These are phyloP conservation scores for Ophiostoma ips DNA, from an alignment of 2,329 filamentous ascomycete genomes.

Conservation along the genomic window DNA sequence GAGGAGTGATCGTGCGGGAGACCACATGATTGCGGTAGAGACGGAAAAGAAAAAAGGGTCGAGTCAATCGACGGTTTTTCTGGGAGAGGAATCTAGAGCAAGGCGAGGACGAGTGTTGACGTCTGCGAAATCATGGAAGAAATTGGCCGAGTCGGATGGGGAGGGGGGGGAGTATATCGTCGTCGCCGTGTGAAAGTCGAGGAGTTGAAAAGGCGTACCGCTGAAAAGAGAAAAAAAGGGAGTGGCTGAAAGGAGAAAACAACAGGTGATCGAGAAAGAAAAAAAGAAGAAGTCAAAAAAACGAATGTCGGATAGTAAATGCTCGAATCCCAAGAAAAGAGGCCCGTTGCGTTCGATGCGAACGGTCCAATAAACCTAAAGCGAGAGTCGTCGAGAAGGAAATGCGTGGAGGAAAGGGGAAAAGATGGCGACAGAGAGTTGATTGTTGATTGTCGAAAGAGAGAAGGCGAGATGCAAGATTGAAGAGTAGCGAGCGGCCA, in stretches of 20 bases:
- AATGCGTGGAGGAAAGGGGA: background rate
- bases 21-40: constrained; percentile 14
- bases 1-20: constrained; percentile 27
- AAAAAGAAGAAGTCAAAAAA: background rate
- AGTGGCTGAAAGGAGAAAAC: background rate
- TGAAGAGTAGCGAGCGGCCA: constrained; percentile 2
- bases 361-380: background rate
- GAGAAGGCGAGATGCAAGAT: background rate
- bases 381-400: background rate
- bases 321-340: background rate
- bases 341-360: background rate
- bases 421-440: background rate
- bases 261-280: background rate
- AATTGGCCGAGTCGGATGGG: background rate
- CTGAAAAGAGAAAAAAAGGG: background rate
- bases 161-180: background rate
- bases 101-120: background rate
- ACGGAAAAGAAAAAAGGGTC: background rate
- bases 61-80: background rate
- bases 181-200: background rate
- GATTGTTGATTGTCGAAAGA: background rate
- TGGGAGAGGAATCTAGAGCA: background rate
- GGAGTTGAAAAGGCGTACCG: too few relatives aligned
- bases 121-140: background rate
- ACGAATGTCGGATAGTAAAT: background rate